These are phyloP conservation scores for Taiwanofungus camphoratus DNA, from an alignment of 1,284 basidiomycete species.

Conservation along the genomic window DNA sequence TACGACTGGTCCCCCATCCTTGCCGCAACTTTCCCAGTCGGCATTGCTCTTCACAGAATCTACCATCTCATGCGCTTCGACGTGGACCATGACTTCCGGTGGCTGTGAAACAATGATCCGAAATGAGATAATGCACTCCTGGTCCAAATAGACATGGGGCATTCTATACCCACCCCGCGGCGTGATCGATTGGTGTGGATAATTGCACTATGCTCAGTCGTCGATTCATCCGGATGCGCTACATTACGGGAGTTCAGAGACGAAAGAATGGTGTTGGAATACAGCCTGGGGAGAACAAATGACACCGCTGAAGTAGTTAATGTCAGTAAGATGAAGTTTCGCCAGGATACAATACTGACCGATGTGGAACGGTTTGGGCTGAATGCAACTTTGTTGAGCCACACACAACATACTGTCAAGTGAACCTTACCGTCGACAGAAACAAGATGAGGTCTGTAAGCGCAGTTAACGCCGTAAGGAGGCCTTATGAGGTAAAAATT, in stretches of 20 bases:
- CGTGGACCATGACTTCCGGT: not conserved
- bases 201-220: not conserved
- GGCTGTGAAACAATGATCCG: not conserved
- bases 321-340: not conserved
- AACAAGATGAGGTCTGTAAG: slow-evolving; percentile 1
- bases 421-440: not conserved
- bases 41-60: not conserved
- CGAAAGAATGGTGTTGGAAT: slow-evolving; percentile 5
- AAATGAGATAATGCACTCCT: not conserved
- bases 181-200: no score
- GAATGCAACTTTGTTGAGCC: not conserved
- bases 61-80: slow-evolving; percentile 2
- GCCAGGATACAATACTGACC: not conserved
- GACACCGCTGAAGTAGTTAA: not conserved
- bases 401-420: not conserved
- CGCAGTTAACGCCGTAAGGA: slow-evolving; percentile 2
- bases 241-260: slow-evolving; percentile 6
- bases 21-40: slow-evolving; percentile 3
- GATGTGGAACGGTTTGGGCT: slow-evolving; percentile 3
- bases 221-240: not conserved
- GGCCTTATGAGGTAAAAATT: not conserved
- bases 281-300: slow-evolving; percentile 3
- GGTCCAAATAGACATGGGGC: no score
- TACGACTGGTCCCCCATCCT: no score
- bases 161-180: no score